Evolutionary conservation across 192 early-diverging fungal species (phyloP).

Genomic region (Dispira parvispora): DNA sequence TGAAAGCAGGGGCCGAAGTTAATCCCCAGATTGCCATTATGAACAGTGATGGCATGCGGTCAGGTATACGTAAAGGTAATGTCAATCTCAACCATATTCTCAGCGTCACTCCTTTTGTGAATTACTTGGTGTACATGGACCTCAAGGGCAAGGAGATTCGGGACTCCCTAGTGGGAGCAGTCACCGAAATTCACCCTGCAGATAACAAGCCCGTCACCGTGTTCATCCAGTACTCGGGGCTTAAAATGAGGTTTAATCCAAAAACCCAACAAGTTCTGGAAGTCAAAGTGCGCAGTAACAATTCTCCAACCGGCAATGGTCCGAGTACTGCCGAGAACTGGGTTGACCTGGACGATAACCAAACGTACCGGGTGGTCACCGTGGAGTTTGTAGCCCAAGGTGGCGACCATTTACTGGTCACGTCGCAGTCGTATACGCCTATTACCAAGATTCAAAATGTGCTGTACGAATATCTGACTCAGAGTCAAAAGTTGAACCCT

Average conservation of each 20-base stretch:
- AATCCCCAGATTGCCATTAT: slow-evolving; percentile 31
- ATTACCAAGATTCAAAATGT: slow-evolving; percentile 15
- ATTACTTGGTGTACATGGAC: slow-evolving; percentile 26
- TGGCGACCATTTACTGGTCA: slow-evolving; percentile 39
- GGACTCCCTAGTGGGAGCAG: slow-evolving; percentile 27
- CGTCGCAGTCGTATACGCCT: slow-evolving; percentile 12
- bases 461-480: slow-evolving; percentile 23
- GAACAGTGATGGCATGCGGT: slow-evolving; percentile 47
- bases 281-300: slow-evolving; percentile 2
- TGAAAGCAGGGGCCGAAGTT: slow-evolving; percentile 17
- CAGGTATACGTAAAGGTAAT: slow-evolving; percentile 28
- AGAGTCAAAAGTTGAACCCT: slow-evolving; percentile 12
- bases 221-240: slow-evolving; percentile 40
- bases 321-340: slow-evolving; percentile 17
- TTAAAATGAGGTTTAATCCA: slow-evolving; percentile 26
- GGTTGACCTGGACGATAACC: slow-evolving; percentile 22
- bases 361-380: slow-evolving; percentile 30
- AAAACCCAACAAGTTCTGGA: slow-evolving; percentile 13
- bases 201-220: slow-evolving; percentile 25
- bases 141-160: slow-evolving; percentile 35
- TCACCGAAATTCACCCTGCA: slow-evolving; percentile 17
- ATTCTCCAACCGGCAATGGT: slow-evolving; percentile 4
- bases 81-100: slow-evolving; percentile 39
- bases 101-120: slow-evolving; percentile 47
- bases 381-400: slow-evolving; percentile 41